A percentile compares a stretch with the other conserved stretches of the same genome.
Conservation (phyloP, 2,329 filamentous ascomycete genomes). For the Fusarium xylarioides region DNA sequence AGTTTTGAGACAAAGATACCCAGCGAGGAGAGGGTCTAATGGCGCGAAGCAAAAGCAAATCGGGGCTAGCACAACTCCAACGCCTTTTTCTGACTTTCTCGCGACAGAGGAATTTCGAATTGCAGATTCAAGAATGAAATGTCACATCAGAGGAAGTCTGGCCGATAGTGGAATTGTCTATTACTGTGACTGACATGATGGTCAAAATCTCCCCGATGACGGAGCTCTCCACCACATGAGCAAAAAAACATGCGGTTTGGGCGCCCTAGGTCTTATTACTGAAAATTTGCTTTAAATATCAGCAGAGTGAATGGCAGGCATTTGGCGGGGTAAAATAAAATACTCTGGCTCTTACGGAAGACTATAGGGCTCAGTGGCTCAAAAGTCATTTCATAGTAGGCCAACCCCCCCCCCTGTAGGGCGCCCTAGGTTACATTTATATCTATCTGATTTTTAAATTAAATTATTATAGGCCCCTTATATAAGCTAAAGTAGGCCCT, state of each 20-base stretch:
- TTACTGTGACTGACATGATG: slow-evolving; percentile 14
- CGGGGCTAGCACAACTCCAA: slow-evolving; percentile 24
- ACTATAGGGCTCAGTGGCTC: too few relatives aligned
- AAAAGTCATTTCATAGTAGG: too few relatives aligned
- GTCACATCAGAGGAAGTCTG: neutral
- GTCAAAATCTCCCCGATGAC: slow-evolving; percentile 25
- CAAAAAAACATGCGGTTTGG: slow-evolving; percentile 8
- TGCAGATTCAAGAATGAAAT: slow-evolving; percentile 6
- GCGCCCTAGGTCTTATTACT: neutral
- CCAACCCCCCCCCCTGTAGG: too few relatives aligned
- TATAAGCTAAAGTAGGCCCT: too few relatives aligned
- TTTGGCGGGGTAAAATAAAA: slow-evolving; percentile 35
- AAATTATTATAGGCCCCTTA: too few relatives aligned
- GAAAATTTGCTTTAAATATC: slow-evolving; percentile 12
- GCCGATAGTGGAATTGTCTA: slow-evolving; percentile 12
- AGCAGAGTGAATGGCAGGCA: neutral
- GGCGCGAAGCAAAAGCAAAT: slow-evolving; percentile 24
- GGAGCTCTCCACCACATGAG: slow-evolving; percentile 19
- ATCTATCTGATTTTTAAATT: too few relatives aligned
- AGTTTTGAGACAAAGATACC: slow-evolving; percentile 13
- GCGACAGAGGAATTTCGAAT: neutral
- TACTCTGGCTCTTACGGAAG: neutral
- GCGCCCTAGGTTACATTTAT: too few relatives aligned
- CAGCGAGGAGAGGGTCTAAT: slow-evolving; percentile 24
- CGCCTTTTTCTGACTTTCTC: neutral